phyloP scores from a whole-genome alignment of 2,329 filamentous ascomycete genomes.

The Colletotrichum shisoi region DNA sequence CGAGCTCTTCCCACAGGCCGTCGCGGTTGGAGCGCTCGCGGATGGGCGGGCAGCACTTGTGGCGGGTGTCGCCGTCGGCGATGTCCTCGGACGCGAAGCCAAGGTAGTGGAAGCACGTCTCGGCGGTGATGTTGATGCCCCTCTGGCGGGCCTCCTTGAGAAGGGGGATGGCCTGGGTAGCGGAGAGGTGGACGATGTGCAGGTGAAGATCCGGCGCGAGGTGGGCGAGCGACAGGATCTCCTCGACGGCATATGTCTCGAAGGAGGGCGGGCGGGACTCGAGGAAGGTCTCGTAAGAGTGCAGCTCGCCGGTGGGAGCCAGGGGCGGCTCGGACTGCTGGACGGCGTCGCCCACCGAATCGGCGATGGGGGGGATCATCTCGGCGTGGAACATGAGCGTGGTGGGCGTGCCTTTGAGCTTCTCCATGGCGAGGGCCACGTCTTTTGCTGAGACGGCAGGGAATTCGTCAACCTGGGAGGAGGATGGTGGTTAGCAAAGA shows the following conservation, averaged over 20 bases:
- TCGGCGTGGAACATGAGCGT: slow-evolving; percentile 99
- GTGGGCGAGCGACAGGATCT: slow-evolving; percentile 83
- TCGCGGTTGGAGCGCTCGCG: slow-evolving; percentile 83
- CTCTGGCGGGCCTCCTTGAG: slow-evolving; percentile 74
- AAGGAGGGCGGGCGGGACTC: slow-evolving; percentile 87
- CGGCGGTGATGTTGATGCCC: slow-evolving; percentile 87
- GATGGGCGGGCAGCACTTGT: slow-evolving; percentile 96
- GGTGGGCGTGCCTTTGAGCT: slow-evolving; percentile 80
- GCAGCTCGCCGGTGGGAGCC: slow-evolving; percentile 74
- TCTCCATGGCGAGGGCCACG: slow-evolving; percentile 79
- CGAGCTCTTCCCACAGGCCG: slow-evolving; percentile 84
- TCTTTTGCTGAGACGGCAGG: slow-evolving; percentile 85
- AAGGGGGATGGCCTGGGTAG: slow-evolving; percentile 85
- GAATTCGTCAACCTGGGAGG: slow-evolving; percentile 84
- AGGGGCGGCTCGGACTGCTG: slow-evolving; percentile 74
- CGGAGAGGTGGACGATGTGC: slow-evolving; percentile 93
- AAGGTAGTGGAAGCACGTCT: slow-evolving; percentile 96
- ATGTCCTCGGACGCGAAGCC: slow-evolving; percentile 84
- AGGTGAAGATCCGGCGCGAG: slow-evolving; percentile 82
- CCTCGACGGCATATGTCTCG: slow-evolving; percentile 87
- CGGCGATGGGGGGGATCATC: slow-evolving; percentile 89
- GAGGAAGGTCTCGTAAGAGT: slow-evolving; percentile 87
- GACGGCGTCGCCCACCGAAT: slow-evolving; percentile 80
- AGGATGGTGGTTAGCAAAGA: slow-evolving; percentile 32
- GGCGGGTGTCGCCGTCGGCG: slow-evolving; percentile 82